Evolutionary conservation across 2,329 filamentous ascomycete species (phyloP), one percentile per base, ranked within the genome.

Genomic region (Alternaria sp.): DNA sequence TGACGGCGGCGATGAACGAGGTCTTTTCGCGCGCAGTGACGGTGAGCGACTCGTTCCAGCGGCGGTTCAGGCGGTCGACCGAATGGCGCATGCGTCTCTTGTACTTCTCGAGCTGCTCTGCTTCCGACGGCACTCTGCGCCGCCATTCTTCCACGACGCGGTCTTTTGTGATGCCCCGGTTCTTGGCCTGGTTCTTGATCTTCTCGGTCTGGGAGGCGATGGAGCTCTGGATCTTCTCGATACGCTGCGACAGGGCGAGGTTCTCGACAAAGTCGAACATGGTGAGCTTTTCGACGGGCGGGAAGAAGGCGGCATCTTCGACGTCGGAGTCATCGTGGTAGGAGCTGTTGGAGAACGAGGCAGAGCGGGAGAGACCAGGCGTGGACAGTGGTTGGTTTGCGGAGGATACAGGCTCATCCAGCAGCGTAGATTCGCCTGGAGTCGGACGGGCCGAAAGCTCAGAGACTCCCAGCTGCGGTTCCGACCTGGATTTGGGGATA

Each of bases 181-280:
- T 89, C 78, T 92, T 93, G 65, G 96, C 91, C 73, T 92, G 89
- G 65, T 96, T 95, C 66, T 90, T 90, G 30, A 98, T 91, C 80
- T 92, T 96, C 71, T 96, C 90, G 4, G 90, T 95, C 81, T 97
- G 94, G 6, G 89, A 88, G 26, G 90, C 90, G 62, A 98, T 86
- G 41, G 92, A 91, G 72, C 88, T 91, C 75, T 97, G 94, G 68
- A 97, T 86, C 83, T 92, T 96, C 81, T 98, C 96, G 20, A 99
- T 87, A 72, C 95, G 92, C 75, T 97, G 92, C 1, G 94, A 91
- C 30, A 99, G 85, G 6, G 94, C 92, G 67, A 99, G 82, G 78
- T 97, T 98, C 81, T 97, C 95, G 69, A 99, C 87, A 53, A 99
- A 86, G 77, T 99, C 96, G 73, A 99, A 93, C 61, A 98, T 89